These are phyloP conservation scores for Tricholoma furcatifolium DNA, from an alignment of 768 basidiomycete species.

Conservation along the genomic window DNA sequence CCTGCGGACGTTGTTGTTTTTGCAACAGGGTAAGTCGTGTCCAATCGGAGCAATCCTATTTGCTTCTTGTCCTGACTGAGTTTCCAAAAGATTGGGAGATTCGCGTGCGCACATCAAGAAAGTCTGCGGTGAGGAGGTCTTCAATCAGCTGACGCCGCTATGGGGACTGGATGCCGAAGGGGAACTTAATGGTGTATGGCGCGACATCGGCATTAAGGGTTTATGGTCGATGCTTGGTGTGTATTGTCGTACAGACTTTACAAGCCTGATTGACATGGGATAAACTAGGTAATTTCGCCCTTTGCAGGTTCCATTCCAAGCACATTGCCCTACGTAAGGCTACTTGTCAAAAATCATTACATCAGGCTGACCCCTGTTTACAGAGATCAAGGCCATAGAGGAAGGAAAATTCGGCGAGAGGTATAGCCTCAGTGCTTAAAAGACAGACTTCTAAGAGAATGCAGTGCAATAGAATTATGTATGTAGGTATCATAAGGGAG, in stretches of 20 bases:
- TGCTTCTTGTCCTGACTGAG: too few species aligned
- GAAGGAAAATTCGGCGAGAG: slow-evolving; percentile 18
- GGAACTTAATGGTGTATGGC: slow-evolving; percentile 49
- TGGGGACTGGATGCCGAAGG: slow-evolving; percentile 68
- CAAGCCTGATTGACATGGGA: not conserved
- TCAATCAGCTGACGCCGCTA: slow-evolving; percentile 42
- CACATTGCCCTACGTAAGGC: slow-evolving; percentile 61
- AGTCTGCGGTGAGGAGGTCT: slow-evolving; percentile 44
- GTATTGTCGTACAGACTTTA: not conserved
- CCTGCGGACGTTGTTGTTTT: slow-evolving; percentile 49
- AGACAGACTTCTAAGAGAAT: not conserved
- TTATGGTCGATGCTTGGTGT: slow-evolving; percentile 62
- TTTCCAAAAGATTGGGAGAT: slow-evolving; percentile 40
- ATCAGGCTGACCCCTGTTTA: not conserved
- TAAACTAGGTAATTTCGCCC: slow-evolving; percentile 46
- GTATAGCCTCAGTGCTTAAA: slow-evolving; percentile 7
- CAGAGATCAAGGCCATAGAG: slow-evolving; percentile 20
- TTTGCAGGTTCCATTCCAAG: slow-evolving; percentile 61
- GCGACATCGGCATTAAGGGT: slow-evolving; percentile 47
- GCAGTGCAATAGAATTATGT: too few species aligned
- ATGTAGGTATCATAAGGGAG: too few species aligned
- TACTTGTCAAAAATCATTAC: not conserved
- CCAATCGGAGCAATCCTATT: too few species aligned
- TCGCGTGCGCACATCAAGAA: slow-evolving; percentile 33
- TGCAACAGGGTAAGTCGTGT: slow-evolving; percentile 45